Evolutionary conservation across 73 alveolate species (phyloP).

Genomic region (Durusdinium trenchii): DNA sequence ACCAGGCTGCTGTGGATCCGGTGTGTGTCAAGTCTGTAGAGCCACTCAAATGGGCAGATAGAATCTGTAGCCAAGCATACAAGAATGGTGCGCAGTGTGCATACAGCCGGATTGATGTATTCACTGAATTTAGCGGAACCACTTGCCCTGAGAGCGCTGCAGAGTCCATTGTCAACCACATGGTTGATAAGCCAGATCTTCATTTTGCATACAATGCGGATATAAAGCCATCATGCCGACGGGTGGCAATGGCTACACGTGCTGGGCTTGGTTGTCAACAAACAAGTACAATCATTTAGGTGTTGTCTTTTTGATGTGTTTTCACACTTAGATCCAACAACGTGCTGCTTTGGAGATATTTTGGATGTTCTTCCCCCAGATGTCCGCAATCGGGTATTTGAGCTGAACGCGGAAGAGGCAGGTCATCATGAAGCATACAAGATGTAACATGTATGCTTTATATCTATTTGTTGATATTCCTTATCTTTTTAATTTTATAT

Average conservation of each 20-base stretch:
- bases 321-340: slow-evolving; percentile 20
- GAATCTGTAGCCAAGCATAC: neutral
- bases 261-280: neutral
- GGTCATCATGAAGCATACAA: neutral
- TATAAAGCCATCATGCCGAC: neutral
- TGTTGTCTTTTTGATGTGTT: neutral
- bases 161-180: neutral
- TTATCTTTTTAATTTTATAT: neutral
- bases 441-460: no score
- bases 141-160: slow-evolving; percentile 62
- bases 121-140: slow-evolving; percentile 62
- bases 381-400: neutral
- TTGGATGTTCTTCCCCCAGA: slow-evolving; percentile 17
- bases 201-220: slow-evolving; percentile 25
- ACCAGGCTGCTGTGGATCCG: neutral
- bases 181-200: neutral
- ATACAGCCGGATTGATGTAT: neutral
- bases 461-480: no score
- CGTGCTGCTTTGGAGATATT: slow-evolving; percentile 55
- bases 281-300: neutral
- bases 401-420: neutral
- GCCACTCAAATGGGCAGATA: neutral
- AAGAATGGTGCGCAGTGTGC: neutral
- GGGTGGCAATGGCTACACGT: slow-evolving; percentile 44
- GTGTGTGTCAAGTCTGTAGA: neutral